Base-by-base conservation (phyloP, 169 alveolate genomes). In the Eimeria falciformis region DNA sequence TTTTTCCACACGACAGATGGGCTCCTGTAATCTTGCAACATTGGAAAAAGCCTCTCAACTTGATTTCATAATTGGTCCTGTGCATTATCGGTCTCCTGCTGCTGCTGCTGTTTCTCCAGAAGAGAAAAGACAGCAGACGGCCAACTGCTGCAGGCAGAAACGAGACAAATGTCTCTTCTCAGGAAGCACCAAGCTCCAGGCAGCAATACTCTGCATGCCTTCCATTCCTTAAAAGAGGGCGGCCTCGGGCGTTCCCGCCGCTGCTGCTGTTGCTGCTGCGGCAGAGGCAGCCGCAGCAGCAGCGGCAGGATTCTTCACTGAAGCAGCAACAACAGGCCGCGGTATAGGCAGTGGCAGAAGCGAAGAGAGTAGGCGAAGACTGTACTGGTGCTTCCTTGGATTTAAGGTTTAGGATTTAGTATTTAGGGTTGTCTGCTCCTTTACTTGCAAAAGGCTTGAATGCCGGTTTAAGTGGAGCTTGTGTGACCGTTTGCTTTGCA, bases 181-280 rank as follows among this genome's bases (percentile, higher is more conserved):
- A 73, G 55, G n/a, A n/a, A 43, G 62, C 84, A 73, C 27, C 56
- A 21, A 12, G 84, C 84, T 0, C 55, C 84, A 11, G 84, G 84
- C 40, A 73, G 37, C 58, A 73, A 27, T 37, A 73, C 84, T n/a
- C 84, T 53, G 65, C 55, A 73, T 5, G 18, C 62, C 25, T 27
- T 73, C 84, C 84, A 73, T 58, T 62, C 58, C 9, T 73, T 9
- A 45, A n/a, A 17, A 58, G 58, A n/a, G 14, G 40, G 27, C n/a
- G 84, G 84, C 7, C 45, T 33, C 27, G 84, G 40, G n/a, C 62
- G 37, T 62, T 45, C 9, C 83, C 40, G n/a, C 84, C 18, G 84
- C 84, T 43, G 84, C 62, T 73, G 83, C 58, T 5, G 83, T 47
- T 68, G 46, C 79, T 27, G 79, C 65, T n/a, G 17, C 65, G n/a